Percentiles rank a stretch among this genome's conserved stretches.
These are phyloP conservation scores for Emmonsiellopsis sp. DNA, from an alignment of 2,329 filamentous ascomycete genomes.

Conservation along the genomic window DNA sequence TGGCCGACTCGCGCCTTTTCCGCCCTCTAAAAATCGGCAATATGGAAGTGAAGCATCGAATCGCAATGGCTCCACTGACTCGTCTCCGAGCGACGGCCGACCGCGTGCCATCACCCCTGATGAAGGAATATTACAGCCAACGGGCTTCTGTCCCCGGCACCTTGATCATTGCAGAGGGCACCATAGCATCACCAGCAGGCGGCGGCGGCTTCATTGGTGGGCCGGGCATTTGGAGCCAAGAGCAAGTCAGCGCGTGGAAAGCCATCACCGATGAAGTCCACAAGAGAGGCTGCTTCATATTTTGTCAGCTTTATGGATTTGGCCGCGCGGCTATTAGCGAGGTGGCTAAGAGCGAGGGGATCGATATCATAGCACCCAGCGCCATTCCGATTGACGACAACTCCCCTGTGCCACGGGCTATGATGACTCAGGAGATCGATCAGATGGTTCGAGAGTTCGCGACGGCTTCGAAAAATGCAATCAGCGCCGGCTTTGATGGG, in stretches of 20 bases:
- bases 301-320: conserved; percentile 53
- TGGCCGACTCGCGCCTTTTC: too few relatives aligned
- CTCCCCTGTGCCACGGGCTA: too few relatives aligned
- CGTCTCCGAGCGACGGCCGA: too few relatives aligned
- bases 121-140: conserved; percentile 46
- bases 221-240: conserved; percentile 49
- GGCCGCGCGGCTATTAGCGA: conserved; percentile 45
- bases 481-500: conserved; percentile 47
- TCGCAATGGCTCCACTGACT: too few relatives aligned
- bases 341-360: conserved; percentile 18
- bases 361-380: conserved; percentile 10
- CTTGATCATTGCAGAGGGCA: conserved; percentile 51
- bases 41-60: too few relatives aligned
- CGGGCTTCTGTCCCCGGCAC: conserved; percentile 45
- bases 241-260: conserved; percentile 54
- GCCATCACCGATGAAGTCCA: conserved; percentile 55
- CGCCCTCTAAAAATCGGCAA: too few relatives aligned
- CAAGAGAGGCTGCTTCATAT: conserved; percentile 52
- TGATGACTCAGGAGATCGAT: conserved; percentile 32
- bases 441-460: conserved; percentile 34
- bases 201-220: conserved; percentile 43
- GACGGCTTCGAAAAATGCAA: conserved; percentile 41
- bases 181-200: conserved; percentile 38
- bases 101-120: conserved; percentile 18
- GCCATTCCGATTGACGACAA: too few relatives aligned